Base-by-base conservation (phyloP, 441 rosid species). In the Mallotus repandus region DNA sequence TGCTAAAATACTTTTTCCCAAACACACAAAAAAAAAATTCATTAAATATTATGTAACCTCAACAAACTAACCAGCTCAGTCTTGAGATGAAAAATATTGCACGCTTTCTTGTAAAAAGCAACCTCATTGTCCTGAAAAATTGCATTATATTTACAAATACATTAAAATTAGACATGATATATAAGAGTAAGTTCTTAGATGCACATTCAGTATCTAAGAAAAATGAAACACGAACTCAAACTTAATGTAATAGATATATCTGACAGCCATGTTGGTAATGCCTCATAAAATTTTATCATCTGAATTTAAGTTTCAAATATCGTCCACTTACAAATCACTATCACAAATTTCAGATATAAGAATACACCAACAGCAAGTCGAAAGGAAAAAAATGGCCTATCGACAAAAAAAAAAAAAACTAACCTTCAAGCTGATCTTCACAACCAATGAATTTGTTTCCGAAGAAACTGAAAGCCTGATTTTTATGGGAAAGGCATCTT, bases 381-480 rank as follows among this genome's bases (percentile, higher is more conserved):
- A 64, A 49, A 14, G 15, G 38, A 55, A 25, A 58, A 7, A 53
- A 73, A 22, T 25, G 61, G n/a, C 64, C 32, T 15, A 61, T 38
- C 4, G 15, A 64, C 68, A 59, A 63, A 66, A 45, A 38, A 38
- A 38, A 38, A 38, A 38, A 38, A 6, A 38, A 4, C 7, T 66
- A 66, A 93, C 98, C 89, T 91, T 88, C 81, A 86, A 89, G 82
- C 86, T 85, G 71, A 96, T 89, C 83, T 86, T 96, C 68, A 92
- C 96, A 57, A 87, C 84, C 84, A 96, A 75, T 11, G 91, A 80
- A 75, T 81, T 86, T 15, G 89, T 81, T 82, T 88, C 97, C 80
- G 74, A 67, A 72, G 83, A 81, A 80, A 90, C 78, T 74, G 93
- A 84, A 83, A 96, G 89, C 83, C 96, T 89, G 66, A 96, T 90